Base-by-base conservation (phyloP, 1,284 basidiomycete genomes). In the Cutaneotrichosporon sp. region DNA sequence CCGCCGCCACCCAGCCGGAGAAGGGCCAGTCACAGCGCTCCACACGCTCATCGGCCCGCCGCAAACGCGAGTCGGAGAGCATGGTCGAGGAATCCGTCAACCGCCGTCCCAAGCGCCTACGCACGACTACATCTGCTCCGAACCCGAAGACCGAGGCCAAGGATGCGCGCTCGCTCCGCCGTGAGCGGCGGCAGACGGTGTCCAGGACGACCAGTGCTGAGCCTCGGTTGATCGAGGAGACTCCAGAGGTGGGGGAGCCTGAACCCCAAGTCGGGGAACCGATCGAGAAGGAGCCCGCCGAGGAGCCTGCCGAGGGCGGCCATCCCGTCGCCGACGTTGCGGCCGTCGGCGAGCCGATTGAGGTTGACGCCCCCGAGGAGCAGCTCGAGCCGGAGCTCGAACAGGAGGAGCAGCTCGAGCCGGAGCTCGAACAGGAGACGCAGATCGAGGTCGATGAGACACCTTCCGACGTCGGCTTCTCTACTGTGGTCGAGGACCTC, bases 11-110 rank as follows among this genome's bases (percentile, higher is more conserved):
- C 42, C 18, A 32, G 18, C 13, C 30, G 9, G 51, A 52, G 30
- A 30, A 26, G 30, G 30, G 7, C 26, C 13, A 16, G 30, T 34
- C 53, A 9, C 32, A 40, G 38, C 55, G 21, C 36, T 8, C 56
- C 11, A 66, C 65, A 9, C 64, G 64, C 40, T 62, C 64, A 9
- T 47, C 58, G 10, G 38, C 64, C 7, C 64, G 61, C 42, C 64
- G 61, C 53, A 65, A 62, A n/a, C 64, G 64, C 40, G 53, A 50
- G 11, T 30, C n/a, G 18, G 52, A 61, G 26, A 46, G 21, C 18
- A 22, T 49, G 2, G 22, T 16, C 13, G 40, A 57, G 40, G 40
- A 47, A 16, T 36, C 64, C 7, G 47, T 36, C 36, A 36, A 38
- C 21, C 62, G 62, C 42, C 26, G 16, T 34, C 26, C 56, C 7